Conservation (phyloP, 2,329 filamentous ascomycete genomes). For the Hypoxylon sp. region DNA sequence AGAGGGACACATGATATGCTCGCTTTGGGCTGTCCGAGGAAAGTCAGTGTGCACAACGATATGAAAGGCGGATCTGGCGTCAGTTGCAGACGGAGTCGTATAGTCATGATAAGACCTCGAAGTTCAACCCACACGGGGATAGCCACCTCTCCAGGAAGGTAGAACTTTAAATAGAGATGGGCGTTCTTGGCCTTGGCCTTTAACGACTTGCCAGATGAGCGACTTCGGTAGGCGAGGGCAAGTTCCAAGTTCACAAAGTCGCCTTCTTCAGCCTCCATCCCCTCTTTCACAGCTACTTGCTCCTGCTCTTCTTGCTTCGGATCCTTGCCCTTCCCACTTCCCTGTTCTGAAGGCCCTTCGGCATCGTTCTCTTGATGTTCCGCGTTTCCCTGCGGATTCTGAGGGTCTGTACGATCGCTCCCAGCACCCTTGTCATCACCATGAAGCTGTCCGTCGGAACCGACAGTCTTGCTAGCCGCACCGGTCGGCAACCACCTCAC, state of each 20-base stretch:
- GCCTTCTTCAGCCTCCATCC: conserved; percentile 82
- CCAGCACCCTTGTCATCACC: conserved; percentile 57
- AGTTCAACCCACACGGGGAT: conserved; percentile 82
- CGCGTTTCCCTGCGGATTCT: conserved; percentile 52
- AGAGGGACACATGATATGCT: conserved; percentile 79
- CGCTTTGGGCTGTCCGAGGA: conserved; percentile 81
- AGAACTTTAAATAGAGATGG: conserved; percentile 80
- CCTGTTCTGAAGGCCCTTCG: conserved; percentile 53
- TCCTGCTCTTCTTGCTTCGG: conserved; percentile 58
- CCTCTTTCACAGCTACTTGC: conserved; percentile 62
- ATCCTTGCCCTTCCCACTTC: conserved; percentile 51
- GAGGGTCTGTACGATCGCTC: conserved; percentile 66
- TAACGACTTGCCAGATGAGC: conserved; percentile 72
- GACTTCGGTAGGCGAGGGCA: conserved; percentile 79
- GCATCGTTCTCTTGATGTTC: conserved; percentile 53
- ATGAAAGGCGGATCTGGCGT: conserved; percentile 84
- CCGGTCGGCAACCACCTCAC: conserved; percentile 80
- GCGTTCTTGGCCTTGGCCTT: conserved; percentile 78
- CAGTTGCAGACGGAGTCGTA: conserved; percentile 78
- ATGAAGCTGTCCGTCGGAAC: conserved; percentile 71
- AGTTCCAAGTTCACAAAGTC: conserved; percentile 85
- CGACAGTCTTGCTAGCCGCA: conserved; percentile 74
- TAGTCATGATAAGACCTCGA: conserved; percentile 78
- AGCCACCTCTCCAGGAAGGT: conserved; percentile 69
- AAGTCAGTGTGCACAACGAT: conserved; percentile 80